phyloP scores from a whole-genome alignment of 2,329 filamentous ascomycete genomes.

The Cadophora luteo-olivacea region DNA sequence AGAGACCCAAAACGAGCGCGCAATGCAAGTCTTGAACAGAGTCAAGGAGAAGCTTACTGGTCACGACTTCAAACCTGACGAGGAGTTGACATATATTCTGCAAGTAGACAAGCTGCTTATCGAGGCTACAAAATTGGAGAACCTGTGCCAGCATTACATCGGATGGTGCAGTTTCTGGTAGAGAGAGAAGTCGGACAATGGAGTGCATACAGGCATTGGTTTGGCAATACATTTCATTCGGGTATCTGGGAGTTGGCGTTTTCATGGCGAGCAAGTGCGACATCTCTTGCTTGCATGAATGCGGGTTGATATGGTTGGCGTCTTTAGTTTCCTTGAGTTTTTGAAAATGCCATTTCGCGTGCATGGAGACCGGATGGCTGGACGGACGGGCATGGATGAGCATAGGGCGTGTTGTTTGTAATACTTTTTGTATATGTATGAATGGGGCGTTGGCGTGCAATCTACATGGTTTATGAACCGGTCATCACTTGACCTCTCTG shows the following conservation, averaged over 20 bases:
- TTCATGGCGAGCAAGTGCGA: background rate
- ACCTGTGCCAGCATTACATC: conserved; percentile 98
- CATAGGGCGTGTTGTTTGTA: conserved; percentile 16
- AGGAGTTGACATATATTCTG: conserved; percentile 82
- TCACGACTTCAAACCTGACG: conserved; percentile 84
- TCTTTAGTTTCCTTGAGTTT: background rate
- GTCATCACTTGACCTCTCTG: background rate
- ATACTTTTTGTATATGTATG: conserved; percentile 18
- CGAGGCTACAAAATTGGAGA: conserved; percentile 96
- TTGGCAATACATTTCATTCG: background rate
- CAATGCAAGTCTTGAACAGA: conserved; percentile 86
- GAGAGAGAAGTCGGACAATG: background rate
- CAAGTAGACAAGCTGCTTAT: conserved; percentile 96
- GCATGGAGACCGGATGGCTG: background rate
- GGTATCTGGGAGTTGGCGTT: conserved; percentile 9
- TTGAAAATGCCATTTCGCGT: background rate
- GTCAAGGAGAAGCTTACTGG: conserved; percentile 97
- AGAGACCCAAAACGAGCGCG: conserved; percentile 92
- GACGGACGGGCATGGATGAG: background rate
- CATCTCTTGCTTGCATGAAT: conserved; percentile 2
- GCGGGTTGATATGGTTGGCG: background rate
- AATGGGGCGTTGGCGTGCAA: conserved; percentile 2
- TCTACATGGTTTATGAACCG: background rate
- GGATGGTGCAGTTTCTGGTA: conserved; percentile 99
- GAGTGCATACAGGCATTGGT: background rate